Evolutionary conservation across 768 basidiomycete species (phyloP).

Genomic region (Lentinula detonsa): DNA sequence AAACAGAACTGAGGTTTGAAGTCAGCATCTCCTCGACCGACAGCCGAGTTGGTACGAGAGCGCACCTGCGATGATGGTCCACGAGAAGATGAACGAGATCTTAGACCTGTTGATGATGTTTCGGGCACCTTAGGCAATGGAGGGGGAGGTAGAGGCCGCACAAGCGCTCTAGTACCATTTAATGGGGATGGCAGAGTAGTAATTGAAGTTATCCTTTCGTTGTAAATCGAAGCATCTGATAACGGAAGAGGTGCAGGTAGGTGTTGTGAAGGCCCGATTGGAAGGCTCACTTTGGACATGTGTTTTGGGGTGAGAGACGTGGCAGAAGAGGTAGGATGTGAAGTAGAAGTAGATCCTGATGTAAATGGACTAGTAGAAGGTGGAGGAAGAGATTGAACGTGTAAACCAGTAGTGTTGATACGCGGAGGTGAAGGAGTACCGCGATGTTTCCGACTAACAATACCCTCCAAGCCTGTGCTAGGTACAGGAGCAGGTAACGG

Average conservation of each 20-base stretch:
- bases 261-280: background rate
- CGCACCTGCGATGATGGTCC: background rate
- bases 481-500: background rate
- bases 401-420: conserved; percentile 1
- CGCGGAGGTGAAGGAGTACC: background rate
- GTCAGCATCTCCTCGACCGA: background rate
- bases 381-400: background rate
- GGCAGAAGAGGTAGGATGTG: background rate
- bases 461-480: background rate
- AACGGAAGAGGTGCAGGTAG: background rate
- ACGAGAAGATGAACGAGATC: background rate
- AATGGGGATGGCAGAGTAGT: background rate
- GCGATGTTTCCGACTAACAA: background rate
- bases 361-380: background rate
- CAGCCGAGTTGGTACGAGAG: conserved; percentile 1
- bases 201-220: background rate
- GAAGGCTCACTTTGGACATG: conserved; percentile 1
- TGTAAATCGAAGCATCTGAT: background rate
- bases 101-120: background rate
- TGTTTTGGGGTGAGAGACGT: background rate
- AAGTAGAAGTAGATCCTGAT: background rate
- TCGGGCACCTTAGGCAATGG: background rate
- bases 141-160: background rate
- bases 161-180: background rate
- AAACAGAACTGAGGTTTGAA: background rate